Evolutionary conservation across 352 stramenopile genomes (phyloP).

Genomic region (Peronospora tabacina): DNA sequence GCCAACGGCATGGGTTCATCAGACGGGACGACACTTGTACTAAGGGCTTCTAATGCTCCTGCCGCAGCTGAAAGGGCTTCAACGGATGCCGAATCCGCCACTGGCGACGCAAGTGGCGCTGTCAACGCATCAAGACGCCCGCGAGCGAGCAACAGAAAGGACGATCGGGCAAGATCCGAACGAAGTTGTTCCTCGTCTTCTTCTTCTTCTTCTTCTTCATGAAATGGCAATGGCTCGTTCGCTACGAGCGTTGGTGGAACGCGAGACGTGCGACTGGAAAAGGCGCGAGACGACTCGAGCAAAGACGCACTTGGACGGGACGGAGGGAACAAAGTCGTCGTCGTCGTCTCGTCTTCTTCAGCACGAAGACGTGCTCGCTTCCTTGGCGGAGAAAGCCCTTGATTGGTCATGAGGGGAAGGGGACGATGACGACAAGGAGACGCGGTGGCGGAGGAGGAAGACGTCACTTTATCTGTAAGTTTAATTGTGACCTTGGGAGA

Average conservation of each 20-base stretch:
- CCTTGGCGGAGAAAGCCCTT: conserved; percentile 29
- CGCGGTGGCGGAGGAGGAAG: too few relatives aligned
- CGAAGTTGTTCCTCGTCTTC: conserved; percentile 15
- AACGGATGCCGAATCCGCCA: conserved; percentile 5
- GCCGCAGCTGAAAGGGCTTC: conserved; percentile 12
- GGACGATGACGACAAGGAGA: neutral
- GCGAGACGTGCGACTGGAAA: neutral
- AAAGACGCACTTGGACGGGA: neutral
- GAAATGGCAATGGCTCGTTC: neutral
- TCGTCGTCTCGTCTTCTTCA: too few relatives aligned
- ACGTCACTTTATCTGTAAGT: too few relatives aligned
- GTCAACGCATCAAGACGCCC: conserved; percentile 21
- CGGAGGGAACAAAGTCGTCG: neutral
- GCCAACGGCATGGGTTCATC: conserved; percentile 33
- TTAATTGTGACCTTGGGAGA: too few relatives aligned
- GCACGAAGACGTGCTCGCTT: conserved; percentile 31
- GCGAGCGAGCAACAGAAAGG: conserved; percentile 31
- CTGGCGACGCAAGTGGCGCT: neutral
- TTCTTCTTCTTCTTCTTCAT: conserved; percentile 2
- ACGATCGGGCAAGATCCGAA: conserved; percentile 23
- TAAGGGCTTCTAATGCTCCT: conserved; percentile 28
- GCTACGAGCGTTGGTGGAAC: neutral
- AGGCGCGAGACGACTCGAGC: neutral
- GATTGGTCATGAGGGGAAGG: conserved; percentile 19
- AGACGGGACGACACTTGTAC: conserved; percentile 11